Percentiles rank a stretch among this genome's conserved stretches.
phyloP scores from a whole-genome alignment of 2,329 filamentous ascomycete genomes.

The Drechslerella coelobrocha region DNA sequence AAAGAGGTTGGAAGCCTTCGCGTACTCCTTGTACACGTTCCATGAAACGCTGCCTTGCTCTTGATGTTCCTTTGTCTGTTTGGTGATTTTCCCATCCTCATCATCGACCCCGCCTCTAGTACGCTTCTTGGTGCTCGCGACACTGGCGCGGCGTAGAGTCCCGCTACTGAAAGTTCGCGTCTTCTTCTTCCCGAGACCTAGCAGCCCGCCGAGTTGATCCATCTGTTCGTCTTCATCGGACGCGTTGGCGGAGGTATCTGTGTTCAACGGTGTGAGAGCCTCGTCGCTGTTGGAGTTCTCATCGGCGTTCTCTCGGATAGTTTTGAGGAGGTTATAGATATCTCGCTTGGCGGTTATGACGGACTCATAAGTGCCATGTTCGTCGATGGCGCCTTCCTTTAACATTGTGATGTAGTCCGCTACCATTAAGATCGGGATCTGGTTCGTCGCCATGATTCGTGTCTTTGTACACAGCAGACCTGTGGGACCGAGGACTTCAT shows the following conservation, averaged over 20 bases:
- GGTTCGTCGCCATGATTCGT: conserved; percentile 90
- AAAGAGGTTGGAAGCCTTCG: conserved; percentile 86
- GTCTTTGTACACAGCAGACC: conserved; percentile 86
- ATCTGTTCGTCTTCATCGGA: conserved; percentile 61
- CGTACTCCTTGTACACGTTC: conserved; percentile 92
- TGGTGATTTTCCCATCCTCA: conserved; percentile 72
- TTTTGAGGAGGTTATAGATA: conserved; percentile 77
- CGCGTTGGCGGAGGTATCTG: conserved; percentile 46
- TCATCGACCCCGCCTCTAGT: conserved; percentile 84
- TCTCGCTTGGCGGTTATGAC: conserved; percentile 93
- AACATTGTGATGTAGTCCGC: conserved; percentile 88
- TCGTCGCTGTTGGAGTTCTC: conserved; percentile 73
- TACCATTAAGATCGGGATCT: conserved; percentile 86
- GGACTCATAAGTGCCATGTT: conserved; percentile 88
- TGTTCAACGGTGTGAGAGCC: conserved; percentile 66
- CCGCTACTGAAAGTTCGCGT: conserved; percentile 72
- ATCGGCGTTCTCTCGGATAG: conserved; percentile 62
- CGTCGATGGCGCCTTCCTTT: conserved; percentile 80
- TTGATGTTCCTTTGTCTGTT: conserved; percentile 82
- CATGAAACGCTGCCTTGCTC: conserved; percentile 99
- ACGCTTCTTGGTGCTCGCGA: conserved; percentile 85
- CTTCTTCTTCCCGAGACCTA: conserved; percentile 62
- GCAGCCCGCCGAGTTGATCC: conserved; percentile 62
- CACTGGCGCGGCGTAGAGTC: conserved; percentile 87
- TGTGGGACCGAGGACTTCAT: conserved; percentile 85